Conservation (phyloP, 2,329 filamentous ascomycete species). For the Calonectria crousiana region DNA sequence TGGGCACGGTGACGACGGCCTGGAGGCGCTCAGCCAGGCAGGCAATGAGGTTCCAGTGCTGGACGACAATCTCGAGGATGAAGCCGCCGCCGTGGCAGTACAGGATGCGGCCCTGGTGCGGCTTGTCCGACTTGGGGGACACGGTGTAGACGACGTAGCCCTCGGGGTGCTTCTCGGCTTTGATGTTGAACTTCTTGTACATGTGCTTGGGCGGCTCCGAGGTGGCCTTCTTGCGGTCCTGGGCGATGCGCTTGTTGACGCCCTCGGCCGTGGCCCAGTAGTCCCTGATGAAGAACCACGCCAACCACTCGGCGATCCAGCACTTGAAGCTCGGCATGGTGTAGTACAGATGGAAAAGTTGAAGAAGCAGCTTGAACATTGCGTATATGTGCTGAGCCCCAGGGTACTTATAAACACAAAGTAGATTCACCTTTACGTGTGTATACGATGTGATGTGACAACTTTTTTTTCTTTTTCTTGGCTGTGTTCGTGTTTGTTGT, state of each 20-base stretch:
- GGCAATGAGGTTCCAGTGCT: constrained; percentile 47
- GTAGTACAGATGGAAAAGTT: background rate
- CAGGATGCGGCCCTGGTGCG: constrained; percentile 44
- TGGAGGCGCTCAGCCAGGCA: constrained; percentile 45
- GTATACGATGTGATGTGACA: background rate
- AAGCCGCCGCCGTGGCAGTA: constrained; percentile 49
- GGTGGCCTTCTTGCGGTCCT: constrained; percentile 35
- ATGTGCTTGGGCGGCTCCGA: constrained; percentile 40
- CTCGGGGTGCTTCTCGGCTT: constrained; percentile 37
- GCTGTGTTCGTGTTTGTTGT: background rate
- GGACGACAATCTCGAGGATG: constrained; percentile 44
- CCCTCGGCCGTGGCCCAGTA: constrained; percentile 41
- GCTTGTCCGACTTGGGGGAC: constrained; percentile 47
- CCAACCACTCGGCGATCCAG: constrained; percentile 43
- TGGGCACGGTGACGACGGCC: constrained; percentile 47
- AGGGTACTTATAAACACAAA: background rate
- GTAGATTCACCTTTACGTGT: background rate
- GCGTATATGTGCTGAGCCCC: background rate
- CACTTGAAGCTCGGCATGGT: constrained; percentile 45
- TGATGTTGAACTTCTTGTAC: constrained; percentile 42
- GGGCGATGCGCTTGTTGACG: constrained; percentile 41
- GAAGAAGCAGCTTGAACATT: background rate
- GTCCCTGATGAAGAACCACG: constrained; percentile 44
- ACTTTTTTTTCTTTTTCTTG: background rate
- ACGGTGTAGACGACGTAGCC: constrained; percentile 44